Base-by-base conservation (phyloP, 202 grass and related monocot genomes). In the Digitaria exilis region DNA sequence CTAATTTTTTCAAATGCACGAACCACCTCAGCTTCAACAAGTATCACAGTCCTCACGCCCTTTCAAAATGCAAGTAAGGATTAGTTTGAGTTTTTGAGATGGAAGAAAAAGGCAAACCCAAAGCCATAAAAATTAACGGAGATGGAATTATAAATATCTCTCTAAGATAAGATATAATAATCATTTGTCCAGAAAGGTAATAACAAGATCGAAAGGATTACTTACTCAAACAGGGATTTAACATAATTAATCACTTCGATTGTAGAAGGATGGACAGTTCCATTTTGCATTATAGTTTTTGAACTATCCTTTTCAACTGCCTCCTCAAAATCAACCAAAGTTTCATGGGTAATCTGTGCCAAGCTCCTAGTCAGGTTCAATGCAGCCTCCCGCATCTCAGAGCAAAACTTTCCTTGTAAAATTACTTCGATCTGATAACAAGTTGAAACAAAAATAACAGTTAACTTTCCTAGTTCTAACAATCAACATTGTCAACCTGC, bases 151-250 rank as follows among this genome's bases (percentile, higher is more conserved):
- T 79, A 42, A 65, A 73, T 37, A 56, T 79, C 24, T 72, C 15
- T 73, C 22, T 32, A 50, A 69, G 29, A 55, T 69, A 34, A 52
- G 43, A 19, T 29, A n/a, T 63, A 48, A 84, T 19, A 48, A 35
- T 59, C 65, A 34, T 71, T 76, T 19, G 42, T 29, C 55, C 69
- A 49, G 25, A 8, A 49, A 71, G 4, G 25, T 49, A 70, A 59
- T 28, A 71, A 49, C 25, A 50, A 71, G 69, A 22, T 80, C 16
- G 34, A 68, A 43, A 14, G 34, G 50, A 31, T 37, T 75, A 78
- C 90, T 85, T 83, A 98, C 96, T 98, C 91, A 80, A 98, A 98
- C 41, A 98, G 80, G 76, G 90, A 93, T 80, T 95, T 95, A 80
- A 98, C 90, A 65, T 92, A 98, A 59, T 92, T 95, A 69, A 95